These are phyloP conservation scores for Geotrichum candidum DNA, from an alignment of 1,139 yeast species.

Conservation along the genomic window DNA sequence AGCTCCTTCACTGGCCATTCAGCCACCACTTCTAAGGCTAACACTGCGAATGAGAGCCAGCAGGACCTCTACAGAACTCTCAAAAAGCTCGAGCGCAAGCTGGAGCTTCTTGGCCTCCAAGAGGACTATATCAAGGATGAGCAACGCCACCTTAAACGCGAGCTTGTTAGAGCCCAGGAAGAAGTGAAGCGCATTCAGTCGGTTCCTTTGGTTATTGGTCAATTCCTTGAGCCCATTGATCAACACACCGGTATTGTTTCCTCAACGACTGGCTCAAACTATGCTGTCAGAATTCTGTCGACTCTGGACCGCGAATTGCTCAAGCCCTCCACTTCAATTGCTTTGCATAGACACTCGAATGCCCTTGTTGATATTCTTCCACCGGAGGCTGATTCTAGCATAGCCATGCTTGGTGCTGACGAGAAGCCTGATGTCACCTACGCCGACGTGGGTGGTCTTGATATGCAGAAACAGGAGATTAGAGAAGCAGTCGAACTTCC, in stretches of 20 bases:
- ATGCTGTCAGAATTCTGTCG: slow-evolving; percentile 89
- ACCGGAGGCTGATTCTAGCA: slow-evolving; percentile 97
- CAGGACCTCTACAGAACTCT: slow-evolving; percentile 72
- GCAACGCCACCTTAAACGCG: slow-evolving; percentile 92
- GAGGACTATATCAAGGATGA: slow-evolving; percentile 97
- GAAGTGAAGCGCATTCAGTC: slow-evolving; percentile 96
- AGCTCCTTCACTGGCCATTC: not conserved
- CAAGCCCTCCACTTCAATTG: slow-evolving; percentile 93
- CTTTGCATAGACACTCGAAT: slow-evolving; percentile 95
- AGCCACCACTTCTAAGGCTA: not conserved
- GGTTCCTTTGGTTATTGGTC: slow-evolving; percentile 97
- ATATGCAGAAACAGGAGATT: slow-evolving; percentile 98
- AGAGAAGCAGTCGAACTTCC: slow-evolving; percentile 98
- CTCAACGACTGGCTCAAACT: slow-evolving; percentile 95
- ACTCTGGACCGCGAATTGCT: slow-evolving; percentile 91
- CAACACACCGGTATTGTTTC: slow-evolving; percentile 95
- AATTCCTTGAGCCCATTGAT: slow-evolving; percentile 95
- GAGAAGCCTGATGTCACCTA: slow-evolving; percentile 81
- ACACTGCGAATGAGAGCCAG: not conserved
- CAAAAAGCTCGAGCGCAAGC: slow-evolving; percentile 83
- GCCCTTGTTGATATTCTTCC: slow-evolving; percentile 96
- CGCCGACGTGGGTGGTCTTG: slow-evolving; percentile 97
- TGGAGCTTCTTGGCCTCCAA: slow-evolving; percentile 75
- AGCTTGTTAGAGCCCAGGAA: slow-evolving; percentile 92
- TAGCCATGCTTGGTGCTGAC: slow-evolving; percentile 88